These are phyloP conservation scores for Steccherinum ochraceum DNA, from an alignment of 768 basidiomycete genomes.

Conservation along the genomic window DNA sequence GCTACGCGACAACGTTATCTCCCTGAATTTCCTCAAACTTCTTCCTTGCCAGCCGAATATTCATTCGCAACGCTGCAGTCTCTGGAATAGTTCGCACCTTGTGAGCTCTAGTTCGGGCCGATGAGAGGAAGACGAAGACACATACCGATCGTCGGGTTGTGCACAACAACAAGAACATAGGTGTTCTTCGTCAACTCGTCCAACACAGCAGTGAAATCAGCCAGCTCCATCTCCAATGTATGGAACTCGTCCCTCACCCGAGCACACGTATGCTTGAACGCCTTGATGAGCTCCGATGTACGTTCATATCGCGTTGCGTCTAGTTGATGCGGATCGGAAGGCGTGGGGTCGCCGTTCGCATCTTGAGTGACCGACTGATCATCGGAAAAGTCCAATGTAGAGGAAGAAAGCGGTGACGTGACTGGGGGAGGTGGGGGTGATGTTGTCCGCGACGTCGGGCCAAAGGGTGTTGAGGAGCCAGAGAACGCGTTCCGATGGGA, in stretches of 20 bases:
- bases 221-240: conserved; percentile 79
- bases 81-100: conserved; percentile 47
- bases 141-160: conserved; percentile 83
- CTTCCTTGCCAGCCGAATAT: conserved; percentile 76
- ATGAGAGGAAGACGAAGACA: conserved; percentile 7
- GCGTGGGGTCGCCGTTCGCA: conserved; percentile 14
- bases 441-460: conserved; percentile 2
- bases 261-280: conserved; percentile 88
- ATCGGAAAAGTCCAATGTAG: neutral
- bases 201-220: conserved; percentile 82
- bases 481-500: neutral
- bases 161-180: conserved; percentile 84
- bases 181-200: conserved; percentile 93
- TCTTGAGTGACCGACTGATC: conserved; percentile 2
- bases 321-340: conserved; percentile 38
- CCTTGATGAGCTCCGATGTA: conserved; percentile 90
- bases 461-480: conserved; percentile 1
- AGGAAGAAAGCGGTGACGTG: neutral
- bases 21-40: conserved; percentile 91
- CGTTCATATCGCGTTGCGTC: conserved; percentile 76
- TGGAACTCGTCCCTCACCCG: conserved; percentile 82
- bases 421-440: neutral
- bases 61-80: conserved; percentile 81
- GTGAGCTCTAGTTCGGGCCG: conserved; percentile 7
- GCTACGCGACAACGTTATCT: conserved; percentile 39